A percentile compares a stretch with the other conserved stretches of the same genome.
Evolutionary conservation across 306 rosid species (phyloP).

Genomic region (Purshia tridentata): DNA sequence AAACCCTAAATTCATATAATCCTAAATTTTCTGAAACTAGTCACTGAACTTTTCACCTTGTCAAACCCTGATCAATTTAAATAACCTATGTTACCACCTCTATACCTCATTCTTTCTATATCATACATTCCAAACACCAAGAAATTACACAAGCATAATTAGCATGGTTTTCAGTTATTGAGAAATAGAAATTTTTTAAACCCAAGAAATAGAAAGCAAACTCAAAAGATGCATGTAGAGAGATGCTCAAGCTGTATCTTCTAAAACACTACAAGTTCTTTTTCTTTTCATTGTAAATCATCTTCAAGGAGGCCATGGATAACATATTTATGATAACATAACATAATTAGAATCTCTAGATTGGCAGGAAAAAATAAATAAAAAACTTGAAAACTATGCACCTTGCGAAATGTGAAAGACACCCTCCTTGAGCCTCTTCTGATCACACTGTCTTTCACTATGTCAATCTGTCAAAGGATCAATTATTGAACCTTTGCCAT

Average conservation of each 20-base stretch:
- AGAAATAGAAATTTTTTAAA: neutral
- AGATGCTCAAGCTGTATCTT: neutral
- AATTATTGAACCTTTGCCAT: constrained; percentile 10
- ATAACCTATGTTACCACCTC: neutral
- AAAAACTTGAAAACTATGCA: constrained; percentile 29
- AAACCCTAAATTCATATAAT: neutral
- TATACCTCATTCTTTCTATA: neutral
- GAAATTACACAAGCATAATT: neutral
- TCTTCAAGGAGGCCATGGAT: neutral
- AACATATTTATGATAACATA: neutral
- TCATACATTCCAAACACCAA: neutral
- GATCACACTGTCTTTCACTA: constrained; percentile 54
- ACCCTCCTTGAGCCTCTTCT: constrained; percentile 81
- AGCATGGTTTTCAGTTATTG: neutral
- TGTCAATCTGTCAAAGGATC: constrained; percentile 56
- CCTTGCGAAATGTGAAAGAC: constrained; percentile 85
- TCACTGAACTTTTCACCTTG: neutral
- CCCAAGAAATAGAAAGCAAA: neutral
- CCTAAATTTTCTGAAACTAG: neutral
- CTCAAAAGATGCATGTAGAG: neutral
- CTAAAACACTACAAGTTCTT: neutral
- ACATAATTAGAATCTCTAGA: neutral
- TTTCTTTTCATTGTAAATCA: neutral
- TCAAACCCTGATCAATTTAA: neutral
- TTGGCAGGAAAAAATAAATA: constrained; percentile 9